Conservation (phyloP, 2,329 filamentous ascomycete species). For the Chaetomiaceae sp. region DNA sequence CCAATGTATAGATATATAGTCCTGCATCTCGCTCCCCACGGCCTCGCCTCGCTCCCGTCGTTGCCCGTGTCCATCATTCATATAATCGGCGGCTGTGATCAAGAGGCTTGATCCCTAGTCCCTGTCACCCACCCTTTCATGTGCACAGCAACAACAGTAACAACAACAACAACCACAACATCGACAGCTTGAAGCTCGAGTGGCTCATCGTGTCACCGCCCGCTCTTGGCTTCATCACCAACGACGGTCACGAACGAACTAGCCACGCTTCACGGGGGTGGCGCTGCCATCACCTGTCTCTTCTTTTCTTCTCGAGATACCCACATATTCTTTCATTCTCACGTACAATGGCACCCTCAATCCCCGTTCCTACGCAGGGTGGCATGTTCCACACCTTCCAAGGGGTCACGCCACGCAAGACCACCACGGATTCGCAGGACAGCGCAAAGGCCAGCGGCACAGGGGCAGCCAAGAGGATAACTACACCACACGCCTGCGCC, state of each 20-base stretch:
- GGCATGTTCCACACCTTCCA: conserved; percentile 51
- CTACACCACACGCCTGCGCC: conserved; percentile 60
- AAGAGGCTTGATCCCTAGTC: conserved; percentile 11
- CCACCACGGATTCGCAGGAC: conserved; percentile 37
- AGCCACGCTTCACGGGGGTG: no score
- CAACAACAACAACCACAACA: neutral
- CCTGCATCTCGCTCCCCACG: conserved; percentile 32
- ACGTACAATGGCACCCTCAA: conserved; percentile 38
- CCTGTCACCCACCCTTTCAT: conserved; percentile 9
- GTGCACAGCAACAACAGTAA: conserved; percentile 11
- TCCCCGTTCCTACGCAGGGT: conserved; percentile 42
- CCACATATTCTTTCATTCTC: neutral
- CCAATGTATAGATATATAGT: conserved; percentile 35
- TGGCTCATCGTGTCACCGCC: no score
- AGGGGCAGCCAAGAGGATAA: conserved; percentile 43
- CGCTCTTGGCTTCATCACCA: no score
- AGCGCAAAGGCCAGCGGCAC: conserved; percentile 35
- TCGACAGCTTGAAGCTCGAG: neutral
- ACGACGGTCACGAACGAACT: no score
- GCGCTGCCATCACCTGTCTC: no score
- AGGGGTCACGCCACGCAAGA: conserved; percentile 46
- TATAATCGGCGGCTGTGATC: conserved; percentile 16
- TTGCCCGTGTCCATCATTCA: conserved; percentile 16
- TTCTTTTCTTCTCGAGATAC: no score
- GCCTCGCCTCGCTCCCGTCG: conserved; percentile 24